Percentiles rank a stretch among this genome's conserved stretches.
Conservation (phyloP, 495 filamentous ascomycete species). For the Penicillium angulare region DNA sequence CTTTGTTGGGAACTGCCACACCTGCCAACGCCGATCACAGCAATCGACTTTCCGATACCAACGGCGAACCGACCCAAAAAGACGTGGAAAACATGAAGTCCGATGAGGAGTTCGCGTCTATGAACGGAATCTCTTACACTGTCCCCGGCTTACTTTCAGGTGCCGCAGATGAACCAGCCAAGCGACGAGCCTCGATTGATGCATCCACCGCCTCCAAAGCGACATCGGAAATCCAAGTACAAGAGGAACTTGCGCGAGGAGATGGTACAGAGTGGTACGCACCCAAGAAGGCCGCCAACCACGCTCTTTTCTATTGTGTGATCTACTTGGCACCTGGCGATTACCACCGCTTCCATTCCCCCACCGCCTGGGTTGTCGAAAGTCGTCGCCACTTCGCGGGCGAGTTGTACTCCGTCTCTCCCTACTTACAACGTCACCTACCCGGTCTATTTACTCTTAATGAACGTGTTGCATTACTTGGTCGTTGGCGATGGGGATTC, state of each 20-base stretch:
- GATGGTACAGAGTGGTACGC: constrained; percentile 75
- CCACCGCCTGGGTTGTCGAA: constrained; percentile 90
- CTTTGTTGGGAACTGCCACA: constrained; percentile 71
- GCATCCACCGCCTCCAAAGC: constrained; percentile 64
- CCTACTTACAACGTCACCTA: constrained; percentile 86
- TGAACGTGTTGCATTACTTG: constrained; percentile 90
- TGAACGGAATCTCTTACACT: constrained; percentile 97
- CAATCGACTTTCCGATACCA: constrained; percentile 37
- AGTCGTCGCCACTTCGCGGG: constrained; percentile 92
- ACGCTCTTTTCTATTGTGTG: constrained; percentile 86
- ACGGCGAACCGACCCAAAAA: constrained; percentile 23
- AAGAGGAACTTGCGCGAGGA: constrained; percentile 74
- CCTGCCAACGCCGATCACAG: constrained; percentile 41
- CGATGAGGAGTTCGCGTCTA: constrained; percentile 88
- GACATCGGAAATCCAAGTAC: constrained; percentile 74
- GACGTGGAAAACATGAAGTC: constrained; percentile 56
- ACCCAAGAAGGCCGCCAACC: constrained; percentile 56
- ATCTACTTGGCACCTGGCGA: constrained; percentile 98
- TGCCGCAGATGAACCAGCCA: constrained; percentile 28
- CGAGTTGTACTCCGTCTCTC: constrained; percentile 91
- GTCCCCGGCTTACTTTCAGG: constrained; percentile 86
- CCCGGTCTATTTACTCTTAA: constrained; percentile 95
- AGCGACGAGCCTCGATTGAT: constrained; percentile 50
- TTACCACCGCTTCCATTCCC: constrained; percentile 98
- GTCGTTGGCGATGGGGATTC: constrained; percentile 95